Conservation (phyloP, 2,329 filamentous ascomycete species). For the Neospermospora avenae region DNA sequence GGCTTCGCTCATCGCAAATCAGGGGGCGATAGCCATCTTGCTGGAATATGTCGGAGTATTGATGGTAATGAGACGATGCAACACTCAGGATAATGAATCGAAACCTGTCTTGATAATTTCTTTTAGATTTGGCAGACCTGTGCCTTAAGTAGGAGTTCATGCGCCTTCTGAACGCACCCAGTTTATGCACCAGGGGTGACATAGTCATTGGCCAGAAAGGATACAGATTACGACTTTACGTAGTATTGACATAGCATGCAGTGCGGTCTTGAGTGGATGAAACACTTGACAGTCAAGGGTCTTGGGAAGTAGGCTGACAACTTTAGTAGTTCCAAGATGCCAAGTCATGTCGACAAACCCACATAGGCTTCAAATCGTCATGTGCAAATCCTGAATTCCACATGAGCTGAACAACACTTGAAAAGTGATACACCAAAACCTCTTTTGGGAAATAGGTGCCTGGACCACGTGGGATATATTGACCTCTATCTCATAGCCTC, state of each 20-base stretch:
- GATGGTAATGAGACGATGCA: neutral
- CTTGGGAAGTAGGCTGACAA: neutral
- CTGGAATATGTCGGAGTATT: neutral
- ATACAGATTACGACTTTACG: neutral
- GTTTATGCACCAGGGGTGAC: no score
- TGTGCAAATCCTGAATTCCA: no score
- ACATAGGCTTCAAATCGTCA: neutral
- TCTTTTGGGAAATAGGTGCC: no score
- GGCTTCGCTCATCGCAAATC: slow-evolving; percentile 10
- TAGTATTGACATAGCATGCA: no score
- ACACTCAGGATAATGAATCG: neutral
- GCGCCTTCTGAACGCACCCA: no score
- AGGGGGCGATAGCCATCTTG: neutral
- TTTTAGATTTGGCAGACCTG: no score
- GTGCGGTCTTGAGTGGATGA: neutral
- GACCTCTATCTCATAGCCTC: no score
- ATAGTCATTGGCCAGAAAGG: no score
- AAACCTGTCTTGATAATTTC: neutral
- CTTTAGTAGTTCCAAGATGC: neutral
- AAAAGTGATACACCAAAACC: no score
- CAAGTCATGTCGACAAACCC: neutral
- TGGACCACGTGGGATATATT: no score
- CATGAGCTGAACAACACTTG: no score
- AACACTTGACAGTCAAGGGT: neutral
- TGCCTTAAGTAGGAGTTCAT: no score